Evolutionary conservation across 2,329 filamentous ascomycete genomes (phyloP).

Genomic region (Immersiporthe knoxdaviesiana): DNA sequence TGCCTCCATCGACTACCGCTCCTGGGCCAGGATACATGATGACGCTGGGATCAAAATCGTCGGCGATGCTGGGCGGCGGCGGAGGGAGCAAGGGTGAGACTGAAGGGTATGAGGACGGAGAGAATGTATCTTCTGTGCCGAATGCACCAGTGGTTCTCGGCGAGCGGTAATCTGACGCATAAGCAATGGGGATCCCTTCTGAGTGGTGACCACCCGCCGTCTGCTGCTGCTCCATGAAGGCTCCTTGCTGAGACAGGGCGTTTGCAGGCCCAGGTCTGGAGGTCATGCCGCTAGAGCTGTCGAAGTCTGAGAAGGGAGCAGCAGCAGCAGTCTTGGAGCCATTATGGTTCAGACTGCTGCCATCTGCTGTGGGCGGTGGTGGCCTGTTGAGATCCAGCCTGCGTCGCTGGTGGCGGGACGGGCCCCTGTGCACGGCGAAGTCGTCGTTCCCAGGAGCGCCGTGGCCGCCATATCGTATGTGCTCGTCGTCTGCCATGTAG

Average conservation of each 20-base stretch:
- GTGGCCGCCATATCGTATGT: constrained; percentile 13
- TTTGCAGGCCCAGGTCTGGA: constrained; percentile 27
- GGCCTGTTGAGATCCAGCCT: constrained; percentile 47
- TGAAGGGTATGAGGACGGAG: constrained; percentile 55
- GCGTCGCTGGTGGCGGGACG: constrained; percentile 24
- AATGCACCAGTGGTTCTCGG: constrained; percentile 31
- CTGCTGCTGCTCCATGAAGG: constrained; percentile 39
- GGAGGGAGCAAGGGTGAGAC: constrained; percentile 52
- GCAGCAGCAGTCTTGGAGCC: constrained; percentile 36
- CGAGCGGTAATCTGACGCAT: constrained; percentile 29
- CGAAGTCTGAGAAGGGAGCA: constrained; percentile 32
- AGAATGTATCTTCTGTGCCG: constrained; percentile 39
- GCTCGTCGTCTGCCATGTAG: constrained; percentile 21
- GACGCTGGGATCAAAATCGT: constrained; percentile 35
- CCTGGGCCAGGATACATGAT: constrained; percentile 34
- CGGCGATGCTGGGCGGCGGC: constrained; percentile 43
- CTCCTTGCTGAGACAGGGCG: constrained; percentile 34
- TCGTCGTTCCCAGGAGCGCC: neutral
- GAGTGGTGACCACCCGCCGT: constrained; percentile 45
- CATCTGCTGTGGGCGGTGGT: constrained; percentile 51
- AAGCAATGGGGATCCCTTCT: constrained; percentile 43
- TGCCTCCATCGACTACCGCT: constrained; percentile 25
- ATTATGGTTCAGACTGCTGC: constrained; percentile 55
- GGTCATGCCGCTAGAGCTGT: constrained; percentile 19
- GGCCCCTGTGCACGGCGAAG: constrained; percentile 5